Evolutionary conservation across 345 rosid genomes (phyloP).

Genomic region (Euphorbia peplus): DNA sequence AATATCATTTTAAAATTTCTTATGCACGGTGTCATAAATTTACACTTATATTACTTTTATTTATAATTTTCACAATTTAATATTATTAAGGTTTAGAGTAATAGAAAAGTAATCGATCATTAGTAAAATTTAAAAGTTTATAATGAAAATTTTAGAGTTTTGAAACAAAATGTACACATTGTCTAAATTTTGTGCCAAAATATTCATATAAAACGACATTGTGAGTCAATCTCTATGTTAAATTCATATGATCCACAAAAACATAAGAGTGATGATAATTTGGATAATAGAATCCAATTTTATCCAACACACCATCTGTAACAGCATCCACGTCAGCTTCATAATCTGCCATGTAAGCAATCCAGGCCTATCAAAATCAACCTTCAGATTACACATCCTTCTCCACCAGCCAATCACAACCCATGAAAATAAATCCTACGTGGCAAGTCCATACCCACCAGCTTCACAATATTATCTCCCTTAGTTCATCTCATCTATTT

Average conservation of each 20-base stretch:
- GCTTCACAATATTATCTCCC: conserved; percentile 50
- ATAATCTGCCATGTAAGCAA: conserved; percentile 48
- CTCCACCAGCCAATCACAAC: conserved; percentile 39
- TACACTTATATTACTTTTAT: too few species aligned
- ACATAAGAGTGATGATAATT: conserved; percentile 4
- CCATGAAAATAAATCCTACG: conserved; percentile 28
- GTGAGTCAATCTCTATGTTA: too few species aligned
- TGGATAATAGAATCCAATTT: conserved; percentile 7
- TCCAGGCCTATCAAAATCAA: conserved; percentile 46
- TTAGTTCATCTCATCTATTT: conserved; percentile 10
- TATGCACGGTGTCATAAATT: too few species aligned
- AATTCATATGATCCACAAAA: conserved; percentile 7
- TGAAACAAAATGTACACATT: too few species aligned
- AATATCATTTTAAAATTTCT: too few species aligned
- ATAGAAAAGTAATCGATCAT: too few species aligned
- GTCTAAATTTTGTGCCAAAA: too few species aligned
- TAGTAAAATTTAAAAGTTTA: too few species aligned
- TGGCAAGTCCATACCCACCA: conserved; percentile 57
- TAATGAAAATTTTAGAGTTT: too few species aligned
- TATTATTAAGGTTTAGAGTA: too few species aligned
- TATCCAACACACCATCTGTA: conserved; percentile 9
- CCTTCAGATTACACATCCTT: conserved; percentile 55
- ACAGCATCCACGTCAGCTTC: conserved; percentile 37
- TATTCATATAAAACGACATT: too few species aligned
- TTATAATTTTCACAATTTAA: too few species aligned